Base-by-base conservation (phyloP, 1,284 basidiomycete species). In the Cutaneotrichosporon sp. region DNA sequence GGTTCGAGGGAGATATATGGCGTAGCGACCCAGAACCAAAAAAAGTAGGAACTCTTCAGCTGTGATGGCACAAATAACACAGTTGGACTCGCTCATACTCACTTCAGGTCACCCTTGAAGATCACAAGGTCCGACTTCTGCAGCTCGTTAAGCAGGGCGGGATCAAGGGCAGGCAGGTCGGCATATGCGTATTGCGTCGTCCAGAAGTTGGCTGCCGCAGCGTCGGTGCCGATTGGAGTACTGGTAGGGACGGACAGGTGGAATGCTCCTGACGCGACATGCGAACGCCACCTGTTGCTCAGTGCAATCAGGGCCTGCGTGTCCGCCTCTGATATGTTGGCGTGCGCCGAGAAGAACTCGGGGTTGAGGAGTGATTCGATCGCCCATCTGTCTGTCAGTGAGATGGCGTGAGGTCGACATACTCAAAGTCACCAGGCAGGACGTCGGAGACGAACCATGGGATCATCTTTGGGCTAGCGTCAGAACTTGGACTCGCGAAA, bases 81-180 rank as follows among this genome's bases (percentile, higher is more conserved):
- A 26, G 26, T 3, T 26, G 26, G 26, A 26, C 26, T 26, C 22
- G 26, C 21, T 7, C 31, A 57, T 9, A 81, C 86, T 79, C 65
- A 91, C 88, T 95, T 95, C 53, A 97, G 82, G 82, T 97, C 94
- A 18, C 95, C 95, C 84, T 98, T 99, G 84, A 98, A 97, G 64
- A 99, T 86, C 6, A 97, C 94, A 14, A 99, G 82, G 13, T 85
- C 86, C 65, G 90, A 89, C 47, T 82, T 82, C 60, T 84, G 82
- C 59, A 99, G 79, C 61, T 84, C 82, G 2, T 80, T 72, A 73
- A 88, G 86, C 10, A 96, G 80, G 26, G 81, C 82, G 0, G 86
- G 85, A 2, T 88, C 89, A 21, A 83, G 81, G 8, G 79, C 80
- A 52, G 86, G 82, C 85, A 96, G 85, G 71, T 91, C 85, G 86